Base-by-base conservation (phyloP, 257 asterid species). In the Ballota nigra region DNA sequence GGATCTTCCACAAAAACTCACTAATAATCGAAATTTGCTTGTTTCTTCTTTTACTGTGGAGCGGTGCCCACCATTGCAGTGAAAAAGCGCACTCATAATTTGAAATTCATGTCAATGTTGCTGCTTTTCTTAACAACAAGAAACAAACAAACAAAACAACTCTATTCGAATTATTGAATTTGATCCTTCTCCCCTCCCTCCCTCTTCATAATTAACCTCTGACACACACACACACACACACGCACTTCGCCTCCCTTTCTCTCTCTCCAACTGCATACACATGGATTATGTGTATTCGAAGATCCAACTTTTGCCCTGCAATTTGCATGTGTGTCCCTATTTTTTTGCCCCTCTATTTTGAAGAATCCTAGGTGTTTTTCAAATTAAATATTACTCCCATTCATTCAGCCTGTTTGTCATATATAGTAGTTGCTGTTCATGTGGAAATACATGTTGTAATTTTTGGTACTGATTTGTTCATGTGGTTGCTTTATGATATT, bases 291-390 rank as follows among this genome's bases (percentile, higher is more conserved):
- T 41, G 73, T 58, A 34, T 40, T 60, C 65, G 79, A 65, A 64
- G 79, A 73, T 72, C 79, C 79, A 49, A 53, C 77, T 52, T 56
- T 77, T 74, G 58, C 72, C 63, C 75, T 69, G 74, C 68, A 58
- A 73, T 33, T 22, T 52, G 43, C 55, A 29, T 61, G 15, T 60
- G 80, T 33, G 18, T 29, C 19, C 34, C 28, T 16, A 0, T 52
- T 4, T 59, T 22, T 52, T 33, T 8, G 2, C 43, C 15, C 10
- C 19, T 22, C 8, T 65, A 24, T 40, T 15, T 33, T 34, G n/a
- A 70, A 70, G 85, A 81, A 81, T 81, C 78, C 85, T 24, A 81
- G 70, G 85, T 55, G 69, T 77, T 57, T 64, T 55, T 31, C 8
- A 12, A 4, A 55, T 55, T 71, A 53, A 62, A 60, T 71, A 67